Evolutionary conservation across 2,329 filamentous ascomycete genomes (phyloP).

Genomic region (Aspergillus piperis): DNA sequence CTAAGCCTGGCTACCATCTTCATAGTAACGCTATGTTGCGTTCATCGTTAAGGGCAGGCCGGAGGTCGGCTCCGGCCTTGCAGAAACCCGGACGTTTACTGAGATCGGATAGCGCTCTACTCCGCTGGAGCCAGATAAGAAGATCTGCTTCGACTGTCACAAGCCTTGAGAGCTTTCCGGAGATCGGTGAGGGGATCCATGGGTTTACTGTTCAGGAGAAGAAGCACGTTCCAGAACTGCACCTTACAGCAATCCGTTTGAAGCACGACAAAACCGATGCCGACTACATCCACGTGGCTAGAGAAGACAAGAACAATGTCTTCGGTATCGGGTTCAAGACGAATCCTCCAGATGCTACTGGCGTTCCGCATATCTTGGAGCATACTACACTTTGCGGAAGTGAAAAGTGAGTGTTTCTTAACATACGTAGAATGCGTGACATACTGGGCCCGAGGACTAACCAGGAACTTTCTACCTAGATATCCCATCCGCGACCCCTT

Average conservation of each 20-base stretch:
- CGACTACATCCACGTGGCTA: constrained; percentile 91
- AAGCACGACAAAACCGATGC: constrained; percentile 94
- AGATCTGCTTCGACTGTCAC: constrained; percentile 63
- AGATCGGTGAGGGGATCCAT: constrained; percentile 80
- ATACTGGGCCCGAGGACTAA: constrained; percentile 13
- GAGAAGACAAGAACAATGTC: constrained; percentile 98
- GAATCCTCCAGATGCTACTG: constrained; percentile 93
- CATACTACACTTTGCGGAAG: constrained; percentile 97
- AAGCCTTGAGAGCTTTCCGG: constrained; percentile 73
- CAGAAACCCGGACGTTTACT: constrained; percentile 24
- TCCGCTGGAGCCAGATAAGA: constrained; percentile 19
- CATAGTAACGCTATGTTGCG: constrained; percentile 32
- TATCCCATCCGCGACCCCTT: constrained; percentile 98
- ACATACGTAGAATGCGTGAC: background rate
- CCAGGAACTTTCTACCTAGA: constrained; percentile 47
- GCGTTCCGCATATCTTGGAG: constrained; percentile 94
- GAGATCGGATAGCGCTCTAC: constrained; percentile 18
- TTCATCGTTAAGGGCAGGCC: constrained; percentile 31
- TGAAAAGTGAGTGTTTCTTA: constrained; percentile 66
- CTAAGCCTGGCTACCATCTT: background rate
- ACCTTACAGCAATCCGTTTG: constrained; percentile 86
- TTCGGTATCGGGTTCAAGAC: constrained; percentile 99
- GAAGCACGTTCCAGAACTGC: constrained; percentile 91
- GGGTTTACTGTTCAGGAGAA: constrained; percentile 88
- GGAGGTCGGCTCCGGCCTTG: constrained; percentile 26